phyloP scores from a whole-genome alignment of 495 filamentous ascomycete genomes.

The Melanomma pulvis-pyrius region DNA sequence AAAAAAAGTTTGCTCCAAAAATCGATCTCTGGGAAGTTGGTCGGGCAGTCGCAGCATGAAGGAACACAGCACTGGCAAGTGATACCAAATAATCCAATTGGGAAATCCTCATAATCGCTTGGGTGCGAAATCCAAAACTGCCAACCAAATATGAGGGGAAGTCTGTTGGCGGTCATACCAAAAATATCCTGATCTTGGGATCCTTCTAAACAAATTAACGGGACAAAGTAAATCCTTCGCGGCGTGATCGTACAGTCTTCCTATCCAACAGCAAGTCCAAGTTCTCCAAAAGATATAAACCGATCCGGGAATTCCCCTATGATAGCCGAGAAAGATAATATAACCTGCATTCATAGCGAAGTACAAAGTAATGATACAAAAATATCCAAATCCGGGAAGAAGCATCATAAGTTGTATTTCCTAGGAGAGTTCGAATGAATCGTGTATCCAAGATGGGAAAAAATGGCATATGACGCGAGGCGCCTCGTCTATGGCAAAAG shows the following conservation, averaged over 20 bases:
- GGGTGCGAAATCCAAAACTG: background rate
- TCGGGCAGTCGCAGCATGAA: background rate
- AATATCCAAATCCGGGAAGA: background rate
- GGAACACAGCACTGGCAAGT: background rate
- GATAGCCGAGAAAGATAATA: background rate
- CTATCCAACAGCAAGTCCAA: background rate
- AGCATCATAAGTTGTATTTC: too few species aligned
- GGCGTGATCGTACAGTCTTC: background rate
- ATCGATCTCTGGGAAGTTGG: too few species aligned
- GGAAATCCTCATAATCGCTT: background rate
- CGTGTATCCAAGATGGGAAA: too few species aligned
- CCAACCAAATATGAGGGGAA: background rate
- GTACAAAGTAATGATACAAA: background rate
- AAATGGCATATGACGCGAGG: too few species aligned
- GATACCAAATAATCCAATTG: background rate
- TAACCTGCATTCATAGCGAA: background rate
- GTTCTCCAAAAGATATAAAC: background rate
- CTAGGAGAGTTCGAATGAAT: too few species aligned
- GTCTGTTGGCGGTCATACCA: background rate
- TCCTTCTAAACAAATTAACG: background rate
- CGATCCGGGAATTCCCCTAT: background rate
- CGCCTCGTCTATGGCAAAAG: too few species aligned
- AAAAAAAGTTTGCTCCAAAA: too few species aligned
- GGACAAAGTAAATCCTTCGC: background rate
- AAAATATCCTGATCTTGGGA: background rate